phyloP scores from a whole-genome alignment of 768 basidiomycete species.

The Naganishia friedmannii region DNA sequence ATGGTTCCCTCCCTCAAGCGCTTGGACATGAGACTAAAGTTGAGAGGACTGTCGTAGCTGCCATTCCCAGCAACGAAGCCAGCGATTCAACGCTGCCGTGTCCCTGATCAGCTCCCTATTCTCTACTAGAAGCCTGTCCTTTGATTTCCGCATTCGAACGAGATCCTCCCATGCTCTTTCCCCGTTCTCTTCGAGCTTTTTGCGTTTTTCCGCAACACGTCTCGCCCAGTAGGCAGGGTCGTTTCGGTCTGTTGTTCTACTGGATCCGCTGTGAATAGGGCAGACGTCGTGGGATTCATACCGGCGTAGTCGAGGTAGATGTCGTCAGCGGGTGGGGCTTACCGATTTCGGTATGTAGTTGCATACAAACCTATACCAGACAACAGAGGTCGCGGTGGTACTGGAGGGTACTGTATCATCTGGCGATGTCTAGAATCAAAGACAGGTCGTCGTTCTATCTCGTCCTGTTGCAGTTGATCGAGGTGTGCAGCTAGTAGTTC shows the following conservation, averaged over 20 bases:
- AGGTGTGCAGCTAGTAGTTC: too few relatives aligned
- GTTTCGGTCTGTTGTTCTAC: not conserved
- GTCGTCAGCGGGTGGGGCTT: not conserved
- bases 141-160: not conserved
- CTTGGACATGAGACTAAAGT: not conserved
- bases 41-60: not conserved
- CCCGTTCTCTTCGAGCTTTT: not conserved
- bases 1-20: not conserved
- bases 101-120: not conserved
- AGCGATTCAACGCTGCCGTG: not conserved
- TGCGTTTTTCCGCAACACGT: not conserved
- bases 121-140: not conserved
- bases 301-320: conserved; percentile 4
- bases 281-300: not conserved
- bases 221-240: not conserved
- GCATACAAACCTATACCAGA: too few relatives aligned
- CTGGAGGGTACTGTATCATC: too few relatives aligned
- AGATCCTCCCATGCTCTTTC: not conserved
- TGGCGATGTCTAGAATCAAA: too few relatives aligned
- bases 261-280: too few relatives aligned
- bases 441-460: too few relatives aligned
- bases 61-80: not conserved
- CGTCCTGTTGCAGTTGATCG: too few relatives aligned
- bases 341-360: too few relatives aligned
- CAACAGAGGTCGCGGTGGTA: too few relatives aligned